A percentile compares a stretch with the other conserved stretches of the same genome.
phyloP scores from a whole-genome alignment of 495 filamentous ascomycete genomes.

The Talaromyces liani region DNA sequence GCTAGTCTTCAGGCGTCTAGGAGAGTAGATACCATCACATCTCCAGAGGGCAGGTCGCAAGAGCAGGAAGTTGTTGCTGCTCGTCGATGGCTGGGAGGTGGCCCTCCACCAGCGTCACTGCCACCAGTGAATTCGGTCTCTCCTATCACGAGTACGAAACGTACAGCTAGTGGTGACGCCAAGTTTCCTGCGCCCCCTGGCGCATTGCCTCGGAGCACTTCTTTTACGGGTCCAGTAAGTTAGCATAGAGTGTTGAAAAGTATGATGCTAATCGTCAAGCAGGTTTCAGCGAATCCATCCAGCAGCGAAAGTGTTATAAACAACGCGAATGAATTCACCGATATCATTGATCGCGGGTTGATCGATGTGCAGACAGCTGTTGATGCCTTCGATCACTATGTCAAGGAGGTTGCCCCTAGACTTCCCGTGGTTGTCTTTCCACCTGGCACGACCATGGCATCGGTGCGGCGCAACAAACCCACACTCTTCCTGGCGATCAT shows the following conservation, averaged over 20 bases:
- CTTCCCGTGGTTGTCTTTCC: conserved; percentile 66
- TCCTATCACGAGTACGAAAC: not conserved
- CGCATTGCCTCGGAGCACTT: not conserved
- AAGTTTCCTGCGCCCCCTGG: not conserved
- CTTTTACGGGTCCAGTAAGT: not conserved
- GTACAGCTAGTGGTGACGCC: conserved; percentile 2
- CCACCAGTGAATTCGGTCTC: not conserved
- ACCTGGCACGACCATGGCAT: conserved; percentile 47
- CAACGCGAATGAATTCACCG: conserved; percentile 34
- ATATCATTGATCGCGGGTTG: conserved; percentile 66
- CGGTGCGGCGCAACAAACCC: conserved; percentile 57
- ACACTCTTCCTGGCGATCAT: conserved; percentile 70
- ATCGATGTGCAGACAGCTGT: conserved; percentile 55
- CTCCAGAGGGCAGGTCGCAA: not conserved
- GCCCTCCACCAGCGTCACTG: conserved; percentile 3
- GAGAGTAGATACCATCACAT: conserved; percentile 10
- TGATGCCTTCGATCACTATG: conserved; percentile 57
- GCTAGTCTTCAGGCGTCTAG: conserved; percentile 59
- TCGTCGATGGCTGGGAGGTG: conserved; percentile 6
- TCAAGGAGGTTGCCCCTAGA: conserved; percentile 52
- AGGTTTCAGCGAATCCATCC: not conserved
- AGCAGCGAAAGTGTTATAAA: conserved; percentile 8
- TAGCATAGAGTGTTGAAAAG: not conserved
- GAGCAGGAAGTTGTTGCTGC: not conserved
- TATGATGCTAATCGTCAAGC: not conserved